Conservation (phyloP, 169 alveolate genomes). For the Plasmodium coatneyi region DNA sequence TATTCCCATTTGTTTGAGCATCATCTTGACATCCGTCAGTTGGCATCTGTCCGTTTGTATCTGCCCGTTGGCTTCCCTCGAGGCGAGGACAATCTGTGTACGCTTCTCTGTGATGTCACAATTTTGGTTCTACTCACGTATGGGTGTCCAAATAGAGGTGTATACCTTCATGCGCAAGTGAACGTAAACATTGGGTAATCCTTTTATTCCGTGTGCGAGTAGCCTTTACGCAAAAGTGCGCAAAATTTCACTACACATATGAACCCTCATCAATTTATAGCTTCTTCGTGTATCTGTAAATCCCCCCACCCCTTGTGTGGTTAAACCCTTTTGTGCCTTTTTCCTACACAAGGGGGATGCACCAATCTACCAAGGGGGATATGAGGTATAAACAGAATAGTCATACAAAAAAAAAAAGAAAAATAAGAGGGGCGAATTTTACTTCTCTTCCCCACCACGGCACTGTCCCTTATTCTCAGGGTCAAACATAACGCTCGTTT, state of each 20-base stretch:
- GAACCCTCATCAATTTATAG: not conserved
- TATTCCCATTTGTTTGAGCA: not conserved
- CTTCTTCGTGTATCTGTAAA: not conserved
- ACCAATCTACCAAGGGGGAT: not conserved
- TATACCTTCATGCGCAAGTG: not conserved
- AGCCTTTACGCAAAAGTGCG: not conserved
- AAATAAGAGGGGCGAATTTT: not conserved
- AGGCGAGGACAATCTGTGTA: not conserved
- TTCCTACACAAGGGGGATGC: not conserved
- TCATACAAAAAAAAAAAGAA: not conserved
- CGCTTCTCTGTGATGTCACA: not conserved
- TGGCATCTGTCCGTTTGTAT: not conserved
- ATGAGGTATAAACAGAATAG: not conserved
- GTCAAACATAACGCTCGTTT: not conserved
- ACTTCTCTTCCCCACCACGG: not conserved
- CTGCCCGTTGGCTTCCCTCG: not conserved
- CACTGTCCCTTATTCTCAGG: not conserved
- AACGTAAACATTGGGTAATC: not conserved
- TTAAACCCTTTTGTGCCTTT: not conserved
- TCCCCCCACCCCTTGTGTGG: not conserved
- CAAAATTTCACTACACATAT: not conserved
- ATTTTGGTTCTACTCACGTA: not conserved
- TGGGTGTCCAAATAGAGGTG: not conserved
- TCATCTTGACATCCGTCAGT: not conserved
- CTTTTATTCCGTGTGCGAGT: not conserved